phyloP scores from a whole-genome alignment of 305 asterid genomes.

The Andrographis paniculata region DNA sequence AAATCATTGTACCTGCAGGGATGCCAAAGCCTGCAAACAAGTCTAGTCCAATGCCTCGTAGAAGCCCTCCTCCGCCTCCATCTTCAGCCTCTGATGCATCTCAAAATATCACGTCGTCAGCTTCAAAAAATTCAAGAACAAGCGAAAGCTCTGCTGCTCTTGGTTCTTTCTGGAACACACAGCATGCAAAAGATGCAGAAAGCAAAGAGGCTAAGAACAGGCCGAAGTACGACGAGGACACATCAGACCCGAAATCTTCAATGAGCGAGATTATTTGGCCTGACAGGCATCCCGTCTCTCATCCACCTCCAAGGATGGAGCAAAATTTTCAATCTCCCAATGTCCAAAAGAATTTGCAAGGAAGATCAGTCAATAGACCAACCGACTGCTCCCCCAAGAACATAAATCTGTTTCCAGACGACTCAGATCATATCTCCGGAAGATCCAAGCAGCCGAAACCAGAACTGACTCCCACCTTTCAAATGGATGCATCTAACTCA shows the following conservation, averaged over 20 bases:
- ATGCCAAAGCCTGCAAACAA: conserved; percentile 53
- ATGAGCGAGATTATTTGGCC: conserved; percentile 32
- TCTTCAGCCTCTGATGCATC: conserved; percentile 34
- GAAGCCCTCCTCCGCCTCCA: conserved; percentile 86
- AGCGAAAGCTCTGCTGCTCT: conserved; percentile 43
- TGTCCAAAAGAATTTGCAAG: conserved; percentile 27
- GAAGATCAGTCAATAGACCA: conserved; percentile 24
- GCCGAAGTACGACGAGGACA: conserved; percentile 62
- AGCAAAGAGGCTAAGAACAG: conserved; percentile 37
- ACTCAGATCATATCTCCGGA: conserved; percentile 28
- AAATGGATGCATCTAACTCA: conserved; percentile 49
- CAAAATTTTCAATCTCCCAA: conserved; percentile 22
- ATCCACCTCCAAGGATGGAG: conserved; percentile 22
- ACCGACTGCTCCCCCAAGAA: conserved; percentile 30
- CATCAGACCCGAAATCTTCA: conserved; percentile 26
- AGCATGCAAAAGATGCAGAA: conserved; percentile 63
- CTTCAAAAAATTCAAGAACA: conserved; percentile 38
- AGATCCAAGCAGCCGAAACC: conserved; percentile 33
- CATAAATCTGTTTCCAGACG: conserved; percentile 50
- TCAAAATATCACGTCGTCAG: conserved; percentile 33
- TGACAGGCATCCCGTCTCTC: conserved; percentile 20
- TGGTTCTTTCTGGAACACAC: conserved; percentile 89
- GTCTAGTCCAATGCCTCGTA: conserved; percentile 69
- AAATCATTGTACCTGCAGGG: conserved; percentile 37
- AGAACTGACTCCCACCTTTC: conserved; percentile 34